These are phyloP conservation scores for Haplosporangium gracile DNA, from an alignment of 192 early-diverging fungal species.

Conservation along the genomic window DNA sequence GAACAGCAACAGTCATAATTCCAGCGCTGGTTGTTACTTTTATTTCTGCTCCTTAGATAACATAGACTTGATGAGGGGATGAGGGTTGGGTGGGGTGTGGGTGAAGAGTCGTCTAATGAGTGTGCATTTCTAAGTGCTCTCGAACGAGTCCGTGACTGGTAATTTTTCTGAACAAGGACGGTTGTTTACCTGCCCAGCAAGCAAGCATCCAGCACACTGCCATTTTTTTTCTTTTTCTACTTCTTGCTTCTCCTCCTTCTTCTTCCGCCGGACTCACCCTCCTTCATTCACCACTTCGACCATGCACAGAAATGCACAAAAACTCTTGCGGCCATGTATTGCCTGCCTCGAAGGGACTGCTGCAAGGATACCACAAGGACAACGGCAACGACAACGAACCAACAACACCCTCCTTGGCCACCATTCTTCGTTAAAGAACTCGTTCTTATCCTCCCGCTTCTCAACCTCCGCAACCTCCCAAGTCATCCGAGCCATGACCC, in stretches of 20 bases:
- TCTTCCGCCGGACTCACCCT: neutral
- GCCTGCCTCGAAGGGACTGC: neutral
- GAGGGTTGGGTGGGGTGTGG: no score
- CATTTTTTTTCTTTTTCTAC: neutral
- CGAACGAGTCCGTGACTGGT: no score
- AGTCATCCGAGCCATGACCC: slow-evolving; percentile 1
- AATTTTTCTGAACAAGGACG: neutral
- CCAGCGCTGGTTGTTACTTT: no score
- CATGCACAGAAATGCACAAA: slow-evolving; percentile 1
- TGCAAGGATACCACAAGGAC: neutral
- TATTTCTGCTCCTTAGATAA: no score
- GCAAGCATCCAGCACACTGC: neutral
- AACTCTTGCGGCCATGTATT: neutral
- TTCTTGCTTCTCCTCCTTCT: neutral
- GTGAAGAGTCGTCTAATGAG: no score
- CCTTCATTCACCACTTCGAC: neutral
- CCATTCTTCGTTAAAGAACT: neutral
- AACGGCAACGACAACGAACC: neutral
- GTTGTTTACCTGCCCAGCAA: neutral
- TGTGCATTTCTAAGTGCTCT: no score
- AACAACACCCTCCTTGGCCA: neutral
- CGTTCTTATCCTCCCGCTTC: slow-evolving; percentile 15
- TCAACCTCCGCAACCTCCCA: slow-evolving; percentile 23
- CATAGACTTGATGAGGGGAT: no score
- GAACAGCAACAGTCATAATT: no score